These are phyloP conservation scores for Calendula officinalis DNA, from an alignment of 129 eudicot species.

Conservation along the genomic window DNA sequence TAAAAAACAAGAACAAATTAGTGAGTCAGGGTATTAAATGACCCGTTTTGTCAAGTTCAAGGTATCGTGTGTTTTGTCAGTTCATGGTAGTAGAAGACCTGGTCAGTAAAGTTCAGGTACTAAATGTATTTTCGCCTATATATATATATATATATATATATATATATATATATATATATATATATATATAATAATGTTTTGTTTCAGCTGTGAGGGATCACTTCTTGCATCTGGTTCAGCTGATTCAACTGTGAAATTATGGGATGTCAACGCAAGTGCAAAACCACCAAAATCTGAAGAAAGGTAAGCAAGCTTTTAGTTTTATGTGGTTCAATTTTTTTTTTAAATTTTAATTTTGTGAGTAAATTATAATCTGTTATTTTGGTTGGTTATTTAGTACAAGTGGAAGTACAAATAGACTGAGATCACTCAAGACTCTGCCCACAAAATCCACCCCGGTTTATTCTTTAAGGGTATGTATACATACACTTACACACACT, in stretches of 20 bases:
- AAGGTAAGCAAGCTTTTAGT: conserved; percentile 40
- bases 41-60: too few relatives aligned
- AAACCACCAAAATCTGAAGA: conserved; percentile 62
- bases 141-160: too few relatives aligned
- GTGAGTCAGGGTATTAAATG: too few relatives aligned
- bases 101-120: too few relatives aligned
- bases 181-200: conserved; percentile 13
- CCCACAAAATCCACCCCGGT: conserved; percentile 95
- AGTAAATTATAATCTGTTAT: neutral
- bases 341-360: neutral
- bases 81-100: too few relatives aligned
- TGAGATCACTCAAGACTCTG: conserved; percentile 88
- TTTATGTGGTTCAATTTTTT: neutral
- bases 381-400: conserved; percentile 38
- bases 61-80: too few relatives aligned
- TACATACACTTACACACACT: neutral
- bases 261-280: conserved; percentile 89
- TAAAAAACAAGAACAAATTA: too few relatives aligned
- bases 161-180: too few relatives aligned
- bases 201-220: conserved; percentile 87
- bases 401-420: conserved; percentile 74
- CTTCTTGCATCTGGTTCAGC: conserved; percentile 99
- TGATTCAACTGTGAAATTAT: conserved; percentile 92
- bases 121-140: too few relatives aligned
- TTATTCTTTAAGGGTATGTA: conserved; percentile 66